Percentiles rank a stretch among this genome's conserved stretches.
phyloP scores from a whole-genome alignment of 1,139 yeast genomes.

The Yamadazyma blattariae region DNA sequence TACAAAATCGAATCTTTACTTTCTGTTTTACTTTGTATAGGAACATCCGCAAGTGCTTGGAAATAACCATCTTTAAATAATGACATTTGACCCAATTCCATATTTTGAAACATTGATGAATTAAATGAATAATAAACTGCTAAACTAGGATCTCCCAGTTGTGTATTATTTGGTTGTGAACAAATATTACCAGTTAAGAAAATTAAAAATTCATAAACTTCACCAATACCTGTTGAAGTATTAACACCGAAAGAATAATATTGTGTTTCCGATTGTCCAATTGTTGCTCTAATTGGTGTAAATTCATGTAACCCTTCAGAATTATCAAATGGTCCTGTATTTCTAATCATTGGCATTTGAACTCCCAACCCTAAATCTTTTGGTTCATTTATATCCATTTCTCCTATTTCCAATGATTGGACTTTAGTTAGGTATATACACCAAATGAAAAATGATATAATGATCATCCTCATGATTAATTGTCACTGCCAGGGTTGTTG shows the following conservation, averaged over 20 bases:
- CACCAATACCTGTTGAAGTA: conserved; percentile 44
- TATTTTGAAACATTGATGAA: conserved; percentile 32
- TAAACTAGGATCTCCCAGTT: conserved; percentile 33
- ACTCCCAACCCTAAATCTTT: conserved; percentile 6
- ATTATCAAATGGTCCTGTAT: too few relatives aligned
- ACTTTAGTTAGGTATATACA: too few relatives aligned
- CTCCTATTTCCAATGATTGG: too few relatives aligned
- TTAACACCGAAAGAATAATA: conserved; percentile 46
- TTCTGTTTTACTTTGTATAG: conserved; percentile 18
- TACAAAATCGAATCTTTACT: conserved; percentile 30
- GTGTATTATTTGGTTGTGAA: conserved; percentile 37
- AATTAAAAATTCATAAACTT: conserved; percentile 50
- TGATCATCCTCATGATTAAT: too few relatives aligned
- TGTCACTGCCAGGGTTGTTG: too few relatives aligned
- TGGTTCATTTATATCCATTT: conserved; percentile 9
- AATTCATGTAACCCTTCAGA: conserved; percentile 41
- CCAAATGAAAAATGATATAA: too few relatives aligned
- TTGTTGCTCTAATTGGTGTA: conserved; percentile 39
- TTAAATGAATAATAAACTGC: conserved; percentile 52
- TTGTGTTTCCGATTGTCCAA: conserved; percentile 38
- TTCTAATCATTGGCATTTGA: conserved; percentile 3
- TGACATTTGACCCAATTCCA: conserved; percentile 29
- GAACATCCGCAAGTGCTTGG: conserved; percentile 50
- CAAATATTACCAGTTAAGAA: conserved; percentile 64
- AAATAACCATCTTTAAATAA: conserved; percentile 48